phyloP scores from a whole-genome alignment of 441 rosid species.

The Rhodomyrtus psidioides region DNA sequence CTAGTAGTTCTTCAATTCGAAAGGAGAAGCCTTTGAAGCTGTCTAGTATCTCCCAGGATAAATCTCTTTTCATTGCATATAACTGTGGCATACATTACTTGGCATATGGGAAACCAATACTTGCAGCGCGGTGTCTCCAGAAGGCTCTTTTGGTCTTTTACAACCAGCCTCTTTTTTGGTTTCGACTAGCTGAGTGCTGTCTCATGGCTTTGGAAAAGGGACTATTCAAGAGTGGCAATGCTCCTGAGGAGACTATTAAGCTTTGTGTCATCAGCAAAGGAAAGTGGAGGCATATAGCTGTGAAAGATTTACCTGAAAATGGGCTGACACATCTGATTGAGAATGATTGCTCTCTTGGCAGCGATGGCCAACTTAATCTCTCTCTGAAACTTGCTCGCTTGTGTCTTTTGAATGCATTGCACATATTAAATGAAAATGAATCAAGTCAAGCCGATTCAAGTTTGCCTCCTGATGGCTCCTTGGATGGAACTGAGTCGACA shows the following conservation, averaged over 20 bases:
- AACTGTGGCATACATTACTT: conserved; percentile 82
- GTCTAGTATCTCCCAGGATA: conserved; percentile 71
- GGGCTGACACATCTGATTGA: conserved; percentile 28
- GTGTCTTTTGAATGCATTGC: conserved; percentile 67
- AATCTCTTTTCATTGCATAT: conserved; percentile 72
- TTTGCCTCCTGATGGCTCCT: conserved; percentile 24
- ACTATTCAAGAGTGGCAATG: conserved; percentile 29
- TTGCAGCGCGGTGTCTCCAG: conserved; percentile 83
- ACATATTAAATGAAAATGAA: conserved; percentile 43
- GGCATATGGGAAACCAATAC: conserved; percentile 78
- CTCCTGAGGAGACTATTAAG: conserved; percentile 34
- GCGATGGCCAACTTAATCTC: conserved; percentile 53
- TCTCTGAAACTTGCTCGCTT: conserved; percentile 73
- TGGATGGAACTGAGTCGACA: conserved; percentile 36
- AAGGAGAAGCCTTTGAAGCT: conserved; percentile 66
- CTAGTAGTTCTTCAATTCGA: conserved; percentile 49
- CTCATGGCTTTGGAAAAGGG: conserved; percentile 81
- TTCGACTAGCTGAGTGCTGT: conserved; percentile 94
- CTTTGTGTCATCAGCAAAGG: conserved; percentile 78
- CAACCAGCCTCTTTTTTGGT: conserved; percentile 77
- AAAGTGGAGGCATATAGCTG: conserved; percentile 75
- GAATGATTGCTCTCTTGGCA: conserved; percentile 22
- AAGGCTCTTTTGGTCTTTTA: conserved; percentile 66
- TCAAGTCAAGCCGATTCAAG: conserved; percentile 21
- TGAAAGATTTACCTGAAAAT: conserved; percentile 43